Conservation (phyloP, 83 land plant species). For the Larix sibirica region DNA sequence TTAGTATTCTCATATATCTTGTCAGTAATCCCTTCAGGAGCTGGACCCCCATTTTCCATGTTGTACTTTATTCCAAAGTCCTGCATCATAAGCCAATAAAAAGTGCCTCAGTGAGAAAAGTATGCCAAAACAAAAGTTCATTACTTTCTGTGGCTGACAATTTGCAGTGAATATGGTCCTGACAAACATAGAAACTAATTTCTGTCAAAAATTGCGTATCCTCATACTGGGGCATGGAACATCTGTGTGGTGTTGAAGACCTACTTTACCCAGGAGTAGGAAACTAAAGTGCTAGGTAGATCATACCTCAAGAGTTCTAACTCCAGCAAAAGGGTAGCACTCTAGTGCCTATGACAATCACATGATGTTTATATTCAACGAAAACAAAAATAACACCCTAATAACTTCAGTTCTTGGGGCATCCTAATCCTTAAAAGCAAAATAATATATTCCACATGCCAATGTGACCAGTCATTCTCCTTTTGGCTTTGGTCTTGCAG, state of each 20-base stretch:
- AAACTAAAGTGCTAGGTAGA: background rate
- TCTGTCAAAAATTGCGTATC: background rate
- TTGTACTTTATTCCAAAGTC: slow-evolving; percentile 99
- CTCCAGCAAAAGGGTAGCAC: background rate
- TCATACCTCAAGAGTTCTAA: background rate
- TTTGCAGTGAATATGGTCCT: background rate
- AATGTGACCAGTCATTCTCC: no score
- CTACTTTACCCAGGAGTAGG: background rate
- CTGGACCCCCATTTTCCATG: slow-evolving; percentile 99
- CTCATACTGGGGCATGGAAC: background rate
- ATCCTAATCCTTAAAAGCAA: no score
- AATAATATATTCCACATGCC: no score
- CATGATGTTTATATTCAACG: background rate
- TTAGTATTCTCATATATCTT: slow-evolving; percentile 85
- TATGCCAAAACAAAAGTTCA: background rate
- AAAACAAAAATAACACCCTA: background rate
- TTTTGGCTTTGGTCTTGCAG: no score
- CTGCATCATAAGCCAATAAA: slow-evolving; percentile 37
- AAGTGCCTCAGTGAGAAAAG: background rate
- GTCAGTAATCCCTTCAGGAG: slow-evolving; percentile 90
- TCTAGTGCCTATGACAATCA: background rate
- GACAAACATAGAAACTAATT: background rate
- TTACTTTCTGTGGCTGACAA: background rate
- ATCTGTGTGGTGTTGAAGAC: background rate
- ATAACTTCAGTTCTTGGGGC: no score